Percentiles rank a stretch among this genome's conserved stretches.
Evolutionary conservation across 1,284 basidiomycete genomes (phyloP).

Genomic region (Inonotus hispidus): DNA sequence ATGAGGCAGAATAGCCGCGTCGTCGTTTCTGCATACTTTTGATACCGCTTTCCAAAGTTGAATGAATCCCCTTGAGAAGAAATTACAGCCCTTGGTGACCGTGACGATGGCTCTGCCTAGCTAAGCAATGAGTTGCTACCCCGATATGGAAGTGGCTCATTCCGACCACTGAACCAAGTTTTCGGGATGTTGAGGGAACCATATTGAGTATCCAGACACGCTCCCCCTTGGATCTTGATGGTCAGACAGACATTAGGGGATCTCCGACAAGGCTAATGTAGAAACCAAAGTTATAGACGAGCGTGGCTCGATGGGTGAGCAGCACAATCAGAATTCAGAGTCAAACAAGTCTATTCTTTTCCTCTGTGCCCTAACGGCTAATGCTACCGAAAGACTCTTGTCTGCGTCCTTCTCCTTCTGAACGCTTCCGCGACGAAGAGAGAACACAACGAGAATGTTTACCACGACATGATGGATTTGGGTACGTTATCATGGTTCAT

Average conservation of each 20-base stretch:
- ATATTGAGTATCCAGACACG: neutral
- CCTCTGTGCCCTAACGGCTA: neutral
- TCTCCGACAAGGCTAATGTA: neutral
- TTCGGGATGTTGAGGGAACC: too few relatives aligned
- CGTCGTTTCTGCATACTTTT: neutral
- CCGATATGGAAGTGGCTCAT: too few relatives aligned
- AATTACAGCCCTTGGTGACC: too few relatives aligned
- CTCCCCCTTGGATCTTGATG: neutral
- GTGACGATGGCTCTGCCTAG: too few relatives aligned
- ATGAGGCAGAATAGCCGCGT: conserved; percentile 19
- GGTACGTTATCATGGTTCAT: neutral
- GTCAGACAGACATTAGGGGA: neutral
- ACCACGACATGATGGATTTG: neutral
- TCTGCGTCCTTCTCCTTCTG: neutral
- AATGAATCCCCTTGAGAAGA: too few relatives aligned
- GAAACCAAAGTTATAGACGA: neutral
- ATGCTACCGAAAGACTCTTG: neutral
- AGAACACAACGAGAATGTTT: neutral
- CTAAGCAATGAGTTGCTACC: too few relatives aligned
- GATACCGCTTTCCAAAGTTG: neutral
- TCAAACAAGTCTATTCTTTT: neutral
- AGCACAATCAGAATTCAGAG: neutral
- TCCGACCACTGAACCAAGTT: too few relatives aligned
- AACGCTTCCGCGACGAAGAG: neutral
- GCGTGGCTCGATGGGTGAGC: neutral